A percentile compares a stretch with the other conserved stretches of the same genome.
These are phyloP conservation scores for Porogramme epimiltina DNA, from an alignment of 1,284 basidiomycete species.

Conservation along the genomic window DNA sequence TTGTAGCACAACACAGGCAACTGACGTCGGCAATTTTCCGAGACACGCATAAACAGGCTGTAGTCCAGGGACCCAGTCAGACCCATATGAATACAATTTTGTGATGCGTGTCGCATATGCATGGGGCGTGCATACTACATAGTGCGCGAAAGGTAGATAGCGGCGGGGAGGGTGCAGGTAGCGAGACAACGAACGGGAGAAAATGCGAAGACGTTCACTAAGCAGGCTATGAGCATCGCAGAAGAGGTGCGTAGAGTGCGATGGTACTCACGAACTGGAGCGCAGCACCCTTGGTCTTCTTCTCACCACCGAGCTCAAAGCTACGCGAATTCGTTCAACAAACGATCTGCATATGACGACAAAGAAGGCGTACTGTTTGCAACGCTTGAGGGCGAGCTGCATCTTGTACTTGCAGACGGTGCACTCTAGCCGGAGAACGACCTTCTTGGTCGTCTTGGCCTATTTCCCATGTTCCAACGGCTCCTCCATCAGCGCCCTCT, in stretches of 20 bases:
- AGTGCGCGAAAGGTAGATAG: conserved; percentile 15
- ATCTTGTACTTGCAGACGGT: conserved; percentile 99
- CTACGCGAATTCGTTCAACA: conserved; percentile 38
- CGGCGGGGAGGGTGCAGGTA: conserved; percentile 11
- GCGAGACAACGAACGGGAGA: conserved; percentile 17
- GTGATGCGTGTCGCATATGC: conserved; percentile 23
- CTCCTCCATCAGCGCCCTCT: conserved; percentile 75
- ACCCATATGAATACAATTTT: conserved; percentile 26
- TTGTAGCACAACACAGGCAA: too few relatives aligned
- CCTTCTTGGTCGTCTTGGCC: conserved; percentile 99
- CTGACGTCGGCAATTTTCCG: too few relatives aligned
- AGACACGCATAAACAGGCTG: conserved; percentile 1
- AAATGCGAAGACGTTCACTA: conserved; percentile 28
- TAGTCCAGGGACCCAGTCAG: conserved; percentile 17
- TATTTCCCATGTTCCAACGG: conserved; percentile 30
- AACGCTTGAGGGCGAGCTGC: conserved; percentile 95
- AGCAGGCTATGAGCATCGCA: background rate
- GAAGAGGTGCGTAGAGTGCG: too few relatives aligned
- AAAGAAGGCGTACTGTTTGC: conserved; percentile 86
- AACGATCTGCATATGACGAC: background rate
- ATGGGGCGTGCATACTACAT: conserved; percentile 26
- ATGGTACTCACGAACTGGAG: conserved; percentile 79
- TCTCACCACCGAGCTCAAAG: conserved; percentile 99
- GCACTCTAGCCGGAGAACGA: conserved; percentile 97
- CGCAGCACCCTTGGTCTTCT: conserved; percentile 98